phyloP scores from a whole-genome alignment of 108 stramenopile species.

The Aurantiochytrium sp. region DNA sequence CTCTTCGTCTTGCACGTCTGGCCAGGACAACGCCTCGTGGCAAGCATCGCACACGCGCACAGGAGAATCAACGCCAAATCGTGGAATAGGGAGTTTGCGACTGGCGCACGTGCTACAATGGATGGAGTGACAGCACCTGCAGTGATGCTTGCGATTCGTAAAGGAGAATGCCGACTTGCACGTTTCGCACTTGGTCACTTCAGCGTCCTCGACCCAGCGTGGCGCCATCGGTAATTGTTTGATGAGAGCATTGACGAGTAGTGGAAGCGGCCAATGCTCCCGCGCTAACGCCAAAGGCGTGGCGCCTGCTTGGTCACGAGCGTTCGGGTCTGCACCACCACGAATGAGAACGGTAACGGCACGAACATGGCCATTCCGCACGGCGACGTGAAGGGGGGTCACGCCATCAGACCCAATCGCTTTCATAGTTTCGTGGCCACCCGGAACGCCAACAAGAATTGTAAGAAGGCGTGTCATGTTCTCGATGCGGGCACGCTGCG shows the following conservation, averaged over 20 bases:
- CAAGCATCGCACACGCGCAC: not conserved
- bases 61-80: not conserved
- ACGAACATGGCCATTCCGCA: not conserved
- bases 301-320: not conserved
- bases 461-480: not conserved
- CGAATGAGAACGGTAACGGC: not conserved
- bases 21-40: conserved; percentile 13
- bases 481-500: not conserved
- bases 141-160: conserved; percentile 3
- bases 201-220: not conserved
- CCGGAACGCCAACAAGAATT: not conserved
- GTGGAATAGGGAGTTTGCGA: not conserved
- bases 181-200: not conserved
- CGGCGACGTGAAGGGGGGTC: not conserved
- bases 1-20: not conserved
- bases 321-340: not conserved
- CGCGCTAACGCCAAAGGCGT: not conserved
- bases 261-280: not conserved
- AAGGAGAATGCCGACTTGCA: not conserved
- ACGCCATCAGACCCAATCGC: not conserved
- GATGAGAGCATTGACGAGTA: not conserved
- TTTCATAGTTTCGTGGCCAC: not conserved
- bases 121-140: not conserved
- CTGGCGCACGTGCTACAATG: not conserved
- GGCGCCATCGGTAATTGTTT: not conserved